A percentile compares a stretch with the other conserved stretches of the same genome.
Evolutionary conservation across 257 asterid species (phyloP).

Genomic region (Penstemon eatonii): DNA sequence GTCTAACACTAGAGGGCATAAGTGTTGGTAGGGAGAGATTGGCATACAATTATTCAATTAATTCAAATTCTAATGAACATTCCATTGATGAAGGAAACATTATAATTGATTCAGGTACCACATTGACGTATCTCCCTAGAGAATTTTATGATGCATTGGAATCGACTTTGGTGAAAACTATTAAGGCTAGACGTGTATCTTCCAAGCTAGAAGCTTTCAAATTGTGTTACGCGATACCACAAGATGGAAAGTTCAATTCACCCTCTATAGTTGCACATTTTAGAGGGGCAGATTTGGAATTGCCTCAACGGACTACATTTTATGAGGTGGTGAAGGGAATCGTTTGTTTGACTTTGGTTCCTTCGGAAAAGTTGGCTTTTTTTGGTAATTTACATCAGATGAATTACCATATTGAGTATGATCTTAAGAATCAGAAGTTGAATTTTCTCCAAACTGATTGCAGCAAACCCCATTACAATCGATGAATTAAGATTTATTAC

Average conservation of each 20-base stretch:
- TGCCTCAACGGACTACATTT: slow-evolving; percentile 36
- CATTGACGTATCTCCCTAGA: slow-evolving; percentile 42
- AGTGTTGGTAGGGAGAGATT: slow-evolving; percentile 33
- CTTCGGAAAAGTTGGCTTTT: slow-evolving; percentile 31
- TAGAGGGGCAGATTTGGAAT: slow-evolving; percentile 42
- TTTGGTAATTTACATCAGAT: slow-evolving; percentile 53
- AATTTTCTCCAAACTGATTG: slow-evolving; percentile 47
- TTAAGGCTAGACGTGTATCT: slow-evolving; percentile 10
- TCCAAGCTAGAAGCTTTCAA: slow-evolving; percentile 24
- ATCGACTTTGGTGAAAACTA: slow-evolving; percentile 4
- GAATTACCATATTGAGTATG: slow-evolving; percentile 53
- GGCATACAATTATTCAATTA: not conserved
- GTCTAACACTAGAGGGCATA: slow-evolving; percentile 39
- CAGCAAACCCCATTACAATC: slow-evolving; percentile 19
- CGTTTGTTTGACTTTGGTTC: slow-evolving; percentile 41
- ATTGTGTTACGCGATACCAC: slow-evolving; percentile 35
- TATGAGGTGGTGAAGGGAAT: slow-evolving; percentile 37
- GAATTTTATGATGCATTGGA: slow-evolving; percentile 32
- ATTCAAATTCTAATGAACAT: too few relatives aligned
- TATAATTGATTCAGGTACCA: slow-evolving; percentile 66
- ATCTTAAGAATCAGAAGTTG: slow-evolving; percentile 37
- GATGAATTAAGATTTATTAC: not conserved
- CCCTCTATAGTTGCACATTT: slow-evolving; percentile 47
- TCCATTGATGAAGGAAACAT: slow-evolving; percentile 33
- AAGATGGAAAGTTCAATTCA: not conserved